These are phyloP conservation scores for Ophiorrhiza pumila DNA, from an alignment of 257 asterid species.

Conservation along the genomic window DNA sequence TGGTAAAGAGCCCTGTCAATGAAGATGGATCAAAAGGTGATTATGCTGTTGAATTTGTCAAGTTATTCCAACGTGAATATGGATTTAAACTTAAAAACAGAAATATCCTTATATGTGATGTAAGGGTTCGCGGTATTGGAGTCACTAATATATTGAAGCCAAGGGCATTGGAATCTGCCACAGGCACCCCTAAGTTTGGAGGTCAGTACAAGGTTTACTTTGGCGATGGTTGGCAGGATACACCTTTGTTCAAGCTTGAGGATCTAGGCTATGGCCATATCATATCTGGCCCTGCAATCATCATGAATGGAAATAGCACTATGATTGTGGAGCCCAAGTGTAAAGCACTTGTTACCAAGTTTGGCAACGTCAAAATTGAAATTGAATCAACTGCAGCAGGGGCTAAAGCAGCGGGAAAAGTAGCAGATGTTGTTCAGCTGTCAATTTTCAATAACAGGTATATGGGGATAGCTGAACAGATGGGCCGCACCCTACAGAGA, in stretches of 20 bases:
- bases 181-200: slow-evolving; percentile 41
- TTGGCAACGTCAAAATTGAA: slow-evolving; percentile 77
- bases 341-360: slow-evolving; percentile 62
- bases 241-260: slow-evolving; percentile 81
- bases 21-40: slow-evolving; percentile 65
- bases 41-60: slow-evolving; percentile 73
- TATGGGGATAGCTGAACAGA: slow-evolving; percentile 99
- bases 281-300: slow-evolving; percentile 73
- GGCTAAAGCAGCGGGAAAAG: slow-evolving; percentile 49
- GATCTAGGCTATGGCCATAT: slow-evolving; percentile 57
- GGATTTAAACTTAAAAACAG: slow-evolving; percentile 84
- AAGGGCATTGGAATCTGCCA: slow-evolving; percentile 41
- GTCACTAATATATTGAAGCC: slow-evolving; percentile 81
- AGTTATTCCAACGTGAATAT: slow-evolving; percentile 80
- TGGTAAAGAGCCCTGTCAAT: slow-evolving; percentile 59
- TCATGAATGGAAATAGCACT: slow-evolving; percentile 97
- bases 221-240: slow-evolving; percentile 60
- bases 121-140: slow-evolving; percentile 91
- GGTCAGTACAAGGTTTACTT: slow-evolving; percentile 59
- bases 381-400: slow-evolving; percentile 39
- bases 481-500: slow-evolving; percentile 97
- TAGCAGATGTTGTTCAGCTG: slow-evolving; percentile 96
- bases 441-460: slow-evolving; percentile 91
- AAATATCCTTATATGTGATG: slow-evolving; percentile 80
- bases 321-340: slow-evolving; percentile 84